Base-by-base conservation (phyloP, 2,329 filamentous ascomycete genomes). In the Dothiorella sarmentorum region DNA sequence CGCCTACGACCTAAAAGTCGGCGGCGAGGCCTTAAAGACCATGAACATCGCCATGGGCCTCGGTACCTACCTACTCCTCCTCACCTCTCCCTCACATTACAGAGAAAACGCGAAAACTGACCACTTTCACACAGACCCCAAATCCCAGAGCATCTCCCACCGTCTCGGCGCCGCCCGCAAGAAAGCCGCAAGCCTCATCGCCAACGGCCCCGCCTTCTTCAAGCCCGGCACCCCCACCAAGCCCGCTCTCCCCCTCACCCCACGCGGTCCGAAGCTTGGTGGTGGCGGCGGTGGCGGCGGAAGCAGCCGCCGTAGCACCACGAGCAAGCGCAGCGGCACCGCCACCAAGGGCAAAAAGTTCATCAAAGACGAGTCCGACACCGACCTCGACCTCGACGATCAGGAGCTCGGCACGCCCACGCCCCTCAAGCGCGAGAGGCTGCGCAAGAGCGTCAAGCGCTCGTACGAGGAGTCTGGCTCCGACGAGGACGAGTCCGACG, bases 11-110 rank as follows among this genome's bases (percentile, higher is more conserved):
- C 5, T 58, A n/a, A 58, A 58, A 5, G 5, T 49, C 15, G 20
- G 17, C 3, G 27, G 37, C 2, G 44, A 52, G 2, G 31, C 24
- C 7, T 13, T 58, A 2, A 27, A 13, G 4, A 29, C 33, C 17
- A 6, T 58, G 9, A 58, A 58, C 18, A 5, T 7, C 4, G 44
- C 33, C 35, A 58, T 58, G 56, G 44, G 56, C 18, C 37, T 43
- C 27, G 35, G 55, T 49, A 31, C 31, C 27, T 29, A n/a, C 18
- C 15, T 10, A 13, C 15, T 15, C 24, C 20, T 26, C 26, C 17
- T 18, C 24, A 35, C n/a, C 11, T 10, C 27, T 15, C 11, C 15
- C 40, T 17, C 15, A 13, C 22, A n/a, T 11, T 6, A 29, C 22
- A 26, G 18, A 45, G 13, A 27, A n/a, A n/a, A n/a, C n/a, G n/a